A percentile compares a stretch with the other conserved stretches of the same genome.
phyloP scores from a whole-genome alignment of 169 alveolate species.

The Cryptosporidium sp. region DNA sequence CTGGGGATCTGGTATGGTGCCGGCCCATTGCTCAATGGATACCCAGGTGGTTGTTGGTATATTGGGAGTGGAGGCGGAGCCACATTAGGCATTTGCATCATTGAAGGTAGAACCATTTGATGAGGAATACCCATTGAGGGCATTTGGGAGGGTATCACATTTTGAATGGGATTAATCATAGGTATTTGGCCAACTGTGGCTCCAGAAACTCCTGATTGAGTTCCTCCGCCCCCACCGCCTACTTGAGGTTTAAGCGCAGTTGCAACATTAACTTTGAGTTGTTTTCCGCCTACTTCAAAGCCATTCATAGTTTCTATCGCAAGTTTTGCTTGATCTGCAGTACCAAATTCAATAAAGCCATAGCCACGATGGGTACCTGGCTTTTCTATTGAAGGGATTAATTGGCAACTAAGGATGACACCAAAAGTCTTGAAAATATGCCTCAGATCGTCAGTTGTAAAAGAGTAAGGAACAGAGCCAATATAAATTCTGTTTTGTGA shows the following conservation, averaged over 20 bases:
- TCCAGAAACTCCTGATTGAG: constrained; percentile 21
- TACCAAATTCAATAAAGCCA: constrained; percentile 84
- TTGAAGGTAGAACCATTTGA: constrained; percentile 66
- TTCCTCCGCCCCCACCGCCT: not conserved
- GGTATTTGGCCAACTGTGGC: constrained; percentile 53
- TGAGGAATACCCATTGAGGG: constrained; percentile 66
- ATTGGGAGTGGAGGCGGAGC: constrained; percentile 74
- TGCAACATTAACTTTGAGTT: constrained; percentile 80
- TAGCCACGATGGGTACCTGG: constrained; percentile 83
- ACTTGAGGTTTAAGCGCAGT: constrained; percentile 75
- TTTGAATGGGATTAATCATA: constrained; percentile 40
- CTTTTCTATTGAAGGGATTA: constrained; percentile 80
- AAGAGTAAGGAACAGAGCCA: constrained; percentile 81
- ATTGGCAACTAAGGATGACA: constrained; percentile 79
- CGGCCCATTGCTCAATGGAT: constrained; percentile 24
- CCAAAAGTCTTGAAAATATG: constrained; percentile 81
- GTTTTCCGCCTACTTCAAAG: constrained; percentile 84
- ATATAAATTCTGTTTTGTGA: constrained; percentile 80
- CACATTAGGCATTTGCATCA: constrained; percentile 66
- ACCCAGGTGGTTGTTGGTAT: constrained; percentile 72
- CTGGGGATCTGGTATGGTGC: constrained; percentile 8
- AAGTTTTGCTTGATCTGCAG: constrained; percentile 81
- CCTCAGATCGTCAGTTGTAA: constrained; percentile 80
- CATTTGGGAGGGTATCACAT: constrained; percentile 61
- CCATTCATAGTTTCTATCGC: constrained; percentile 86